Base-by-base conservation (phyloP, 768 basidiomycete genomes). In the Lactarius vividus region DNA sequence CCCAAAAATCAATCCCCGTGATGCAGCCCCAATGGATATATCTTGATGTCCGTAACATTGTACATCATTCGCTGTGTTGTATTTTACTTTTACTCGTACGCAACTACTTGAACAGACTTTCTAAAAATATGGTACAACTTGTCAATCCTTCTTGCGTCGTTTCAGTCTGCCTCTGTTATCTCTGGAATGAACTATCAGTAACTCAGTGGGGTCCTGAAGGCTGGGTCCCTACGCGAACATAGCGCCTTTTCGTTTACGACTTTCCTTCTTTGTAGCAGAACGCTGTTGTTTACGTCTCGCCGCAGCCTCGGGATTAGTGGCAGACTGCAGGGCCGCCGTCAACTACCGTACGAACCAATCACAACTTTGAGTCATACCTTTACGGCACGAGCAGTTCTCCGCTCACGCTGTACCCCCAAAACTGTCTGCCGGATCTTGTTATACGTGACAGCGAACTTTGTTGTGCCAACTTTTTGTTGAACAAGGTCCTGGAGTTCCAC, bases 401-500 rank as follows among this genome's bases (percentile, higher is more conserved):
- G 81, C 55, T 90, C 92, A 62, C 88, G 82, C 62, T 88, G 83
- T 16, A 92, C 82, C 29, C 80, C 82, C 28, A 88, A 76, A 1
- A 85, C 84, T 35, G 84, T 80, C 73, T 94, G 89, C 44, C 94
- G 83, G 62, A 98, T 89, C 65, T 83, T 83, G 70, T 87, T 94
- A 79, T 97, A 97, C 0, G 83, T 82, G 13, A 76, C 75, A 1
- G 94, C 85, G 75, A 97, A 98, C 70, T 84, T 85, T 9, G 90
- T 90, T n/a, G 87, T 85, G 39, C 96, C 95, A 53, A 98, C 88
- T 82, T 93, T 94, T 55, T 77, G 75, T 74, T 95, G 96, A 4
- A 99, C 78, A 7, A 98, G 84, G 63, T 95, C 94, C 68, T 92
- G 89, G 28, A 98, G 78, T 75, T 99, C 96, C 13, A 83, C 78